Conservation (phyloP, 2,329 filamentous ascomycete species). For the Elsinoe fawcettii region DNA sequence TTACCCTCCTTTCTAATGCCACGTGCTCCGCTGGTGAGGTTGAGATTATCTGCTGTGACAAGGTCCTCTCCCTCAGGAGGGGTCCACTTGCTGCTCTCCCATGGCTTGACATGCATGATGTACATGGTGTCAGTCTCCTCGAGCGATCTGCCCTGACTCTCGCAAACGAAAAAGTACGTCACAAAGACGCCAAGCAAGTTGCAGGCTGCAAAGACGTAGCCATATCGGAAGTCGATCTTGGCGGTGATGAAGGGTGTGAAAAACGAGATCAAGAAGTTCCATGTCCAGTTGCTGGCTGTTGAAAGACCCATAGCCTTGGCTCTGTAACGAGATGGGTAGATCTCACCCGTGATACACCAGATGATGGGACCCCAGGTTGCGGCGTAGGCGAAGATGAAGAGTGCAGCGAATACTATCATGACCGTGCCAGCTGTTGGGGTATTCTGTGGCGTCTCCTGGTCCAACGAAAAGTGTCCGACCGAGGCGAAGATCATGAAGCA, state of each 20-base stretch:
- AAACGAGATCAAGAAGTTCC: constrained; percentile 32
- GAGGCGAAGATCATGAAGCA: constrained; percentile 52
- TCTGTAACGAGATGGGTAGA: constrained; percentile 54
- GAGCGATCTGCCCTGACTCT: constrained; percentile 31
- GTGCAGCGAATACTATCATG: constrained; percentile 61
- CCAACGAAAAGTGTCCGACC: constrained; percentile 39
- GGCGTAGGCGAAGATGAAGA: constrained; percentile 56
- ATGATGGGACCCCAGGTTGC: constrained; percentile 61
- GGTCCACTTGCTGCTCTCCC: constrained; percentile 28
- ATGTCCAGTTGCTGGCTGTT: constrained; percentile 55
- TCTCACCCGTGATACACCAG: constrained; percentile 61
- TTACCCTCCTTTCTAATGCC: constrained; percentile 27
- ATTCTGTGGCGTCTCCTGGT: constrained; percentile 26
- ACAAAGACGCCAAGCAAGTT: constrained; percentile 28
- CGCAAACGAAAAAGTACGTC: constrained; percentile 35
- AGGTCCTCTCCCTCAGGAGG: constrained; percentile 26
- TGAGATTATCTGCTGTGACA: constrained; percentile 26
- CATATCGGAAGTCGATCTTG: constrained; percentile 34
- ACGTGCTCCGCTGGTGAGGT: constrained; percentile 26
- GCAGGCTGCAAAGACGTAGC: constrained; percentile 34
- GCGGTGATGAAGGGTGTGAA: constrained; percentile 33
- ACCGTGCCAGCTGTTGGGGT: constrained; percentile 46
- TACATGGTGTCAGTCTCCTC: constrained; percentile 38
- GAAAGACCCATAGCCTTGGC: constrained; percentile 49
- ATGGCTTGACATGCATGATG: constrained; percentile 29